These are phyloP conservation scores for Ustilago shanxiensis DNA, from an alignment of 1,284 basidiomycete genomes.

Conservation along the genomic window DNA sequence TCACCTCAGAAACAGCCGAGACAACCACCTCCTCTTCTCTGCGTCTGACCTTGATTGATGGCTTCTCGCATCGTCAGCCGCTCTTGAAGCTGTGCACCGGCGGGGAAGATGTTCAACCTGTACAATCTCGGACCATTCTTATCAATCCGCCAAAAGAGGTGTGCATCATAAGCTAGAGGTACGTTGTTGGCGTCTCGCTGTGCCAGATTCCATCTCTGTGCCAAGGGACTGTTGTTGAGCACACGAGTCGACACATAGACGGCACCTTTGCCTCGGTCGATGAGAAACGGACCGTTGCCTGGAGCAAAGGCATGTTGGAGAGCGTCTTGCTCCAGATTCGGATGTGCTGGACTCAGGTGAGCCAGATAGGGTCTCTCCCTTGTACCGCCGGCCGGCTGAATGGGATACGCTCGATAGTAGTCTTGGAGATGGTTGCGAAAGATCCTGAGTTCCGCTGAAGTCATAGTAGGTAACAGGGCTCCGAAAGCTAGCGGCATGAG, in stretches of 20 bases:
- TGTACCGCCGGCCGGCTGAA: neutral
- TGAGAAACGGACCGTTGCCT: neutral
- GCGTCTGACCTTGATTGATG: neutral
- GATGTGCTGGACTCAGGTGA: neutral
- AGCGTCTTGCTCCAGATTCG: neutral
- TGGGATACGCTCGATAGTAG: neutral
- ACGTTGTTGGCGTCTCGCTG: neutral
- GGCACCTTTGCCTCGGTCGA: neutral
- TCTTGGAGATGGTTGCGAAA: neutral
- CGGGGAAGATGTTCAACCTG: neutral
- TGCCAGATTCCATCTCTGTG: neutral
- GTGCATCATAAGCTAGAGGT: neutral
- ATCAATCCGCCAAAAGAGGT: slow-evolving; percentile 3
- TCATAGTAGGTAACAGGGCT: neutral
- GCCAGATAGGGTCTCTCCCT: neutral
- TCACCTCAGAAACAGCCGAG: neutral
- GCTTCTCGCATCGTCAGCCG: neutral
- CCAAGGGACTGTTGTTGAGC: neutral
- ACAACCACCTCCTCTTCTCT: neutral
- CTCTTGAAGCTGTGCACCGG: neutral
- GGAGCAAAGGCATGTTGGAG: neutral
- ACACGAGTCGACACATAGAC: slow-evolving; percentile 4
- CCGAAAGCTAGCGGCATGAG: neutral
- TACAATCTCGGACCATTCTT: neutral
- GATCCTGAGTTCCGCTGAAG: neutral